A percentile compares a stretch with the other conserved stretches of the same genome.
Evolutionary conservation across 345 rosid genomes (phyloP).

Genomic region (Camelina sativa): DNA sequence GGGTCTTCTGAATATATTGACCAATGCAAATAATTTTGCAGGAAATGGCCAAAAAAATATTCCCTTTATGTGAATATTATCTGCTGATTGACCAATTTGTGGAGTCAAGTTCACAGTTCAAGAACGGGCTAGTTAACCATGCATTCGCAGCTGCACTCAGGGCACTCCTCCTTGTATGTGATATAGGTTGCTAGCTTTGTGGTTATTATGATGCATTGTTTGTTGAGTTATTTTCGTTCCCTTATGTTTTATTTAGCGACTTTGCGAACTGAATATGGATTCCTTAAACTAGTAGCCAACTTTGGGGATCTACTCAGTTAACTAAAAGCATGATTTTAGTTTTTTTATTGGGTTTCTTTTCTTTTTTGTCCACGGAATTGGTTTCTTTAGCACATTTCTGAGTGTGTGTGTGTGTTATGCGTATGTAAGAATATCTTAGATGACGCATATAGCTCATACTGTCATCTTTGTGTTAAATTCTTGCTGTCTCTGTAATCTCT

Average conservation of each 20-base stretch:
- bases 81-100: constrained; percentile 88
- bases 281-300: constrained; percentile 14
- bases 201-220: constrained; percentile 31
- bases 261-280: constrained; percentile 19
- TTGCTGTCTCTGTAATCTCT: constrained; percentile 10
- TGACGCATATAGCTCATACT: not conserved
- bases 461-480: constrained; percentile 19
- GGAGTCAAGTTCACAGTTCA: constrained; percentile 95
- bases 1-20: constrained; percentile 23
- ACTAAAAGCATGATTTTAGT: constrained; percentile 12
- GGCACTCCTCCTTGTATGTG: constrained; percentile 86
- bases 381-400: constrained; percentile 21
- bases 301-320: constrained; percentile 4
- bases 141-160: constrained; percentile 97
- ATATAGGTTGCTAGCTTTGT: constrained; percentile 42
- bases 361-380: constrained; percentile 23
- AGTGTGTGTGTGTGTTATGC: constrained; percentile 9
- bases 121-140: constrained; percentile 92
- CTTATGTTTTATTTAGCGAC: not conserved
- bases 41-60: constrained; percentile 85
- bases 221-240: constrained; percentile 13
- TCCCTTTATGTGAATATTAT: constrained; percentile 86
- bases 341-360: constrained; percentile 8
- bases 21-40: constrained; percentile 48
- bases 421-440: not conserved